Evolutionary conservation across 352 stramenopile species (phyloP).

Genomic region (Saprolegnia parasitica): DNA sequence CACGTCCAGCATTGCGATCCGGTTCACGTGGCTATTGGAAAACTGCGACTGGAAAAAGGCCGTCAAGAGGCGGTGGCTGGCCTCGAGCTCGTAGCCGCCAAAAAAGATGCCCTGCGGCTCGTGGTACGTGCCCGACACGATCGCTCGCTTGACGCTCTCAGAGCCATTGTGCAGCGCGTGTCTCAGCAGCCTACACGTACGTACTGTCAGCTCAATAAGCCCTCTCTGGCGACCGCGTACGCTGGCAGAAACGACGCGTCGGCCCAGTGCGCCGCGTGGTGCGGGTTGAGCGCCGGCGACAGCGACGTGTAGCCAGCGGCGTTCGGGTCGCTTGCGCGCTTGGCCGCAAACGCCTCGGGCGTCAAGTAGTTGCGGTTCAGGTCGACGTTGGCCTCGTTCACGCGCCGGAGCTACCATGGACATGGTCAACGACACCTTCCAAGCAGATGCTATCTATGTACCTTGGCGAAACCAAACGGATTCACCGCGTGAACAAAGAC

Average conservation of each 20-base stretch:
- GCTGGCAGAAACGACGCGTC: conserved; percentile 45
- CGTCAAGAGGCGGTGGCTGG: conserved; percentile 55
- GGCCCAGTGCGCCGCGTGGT: background rate
- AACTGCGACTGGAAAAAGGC: conserved; percentile 57
- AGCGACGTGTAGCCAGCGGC: conserved; percentile 71
- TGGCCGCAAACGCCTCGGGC: conserved; percentile 42
- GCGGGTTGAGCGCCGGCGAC: conserved; percentile 64
- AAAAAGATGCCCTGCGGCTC: conserved; percentile 82
- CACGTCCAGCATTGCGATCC: conserved; percentile 86
- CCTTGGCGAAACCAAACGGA: conserved; percentile 84
- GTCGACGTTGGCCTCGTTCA: conserved; percentile 94
- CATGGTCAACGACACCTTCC: background rate
- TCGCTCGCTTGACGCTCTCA: conserved; percentile 60
- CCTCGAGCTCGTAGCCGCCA: conserved; percentile 69
- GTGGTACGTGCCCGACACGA: conserved; percentile 88
- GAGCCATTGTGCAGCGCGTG: conserved; percentile 40
- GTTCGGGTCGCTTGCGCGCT: conserved; percentile 62
- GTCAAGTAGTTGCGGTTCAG: conserved; percentile 90
- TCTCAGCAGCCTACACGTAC: background rate
- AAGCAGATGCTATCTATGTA: conserved; percentile 21
- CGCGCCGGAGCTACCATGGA: conserved; percentile 54
- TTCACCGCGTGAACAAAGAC: conserved; percentile 92
- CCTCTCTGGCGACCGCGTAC: conserved; percentile 26
- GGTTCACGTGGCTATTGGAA: conserved; percentile 36
- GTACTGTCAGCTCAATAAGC: too few species aligned